Evolutionary conservation across 2,329 filamentous ascomycete species (phyloP), one percentile per base, ranked within the genome.

Genomic region (Daldinia sp.): DNA sequence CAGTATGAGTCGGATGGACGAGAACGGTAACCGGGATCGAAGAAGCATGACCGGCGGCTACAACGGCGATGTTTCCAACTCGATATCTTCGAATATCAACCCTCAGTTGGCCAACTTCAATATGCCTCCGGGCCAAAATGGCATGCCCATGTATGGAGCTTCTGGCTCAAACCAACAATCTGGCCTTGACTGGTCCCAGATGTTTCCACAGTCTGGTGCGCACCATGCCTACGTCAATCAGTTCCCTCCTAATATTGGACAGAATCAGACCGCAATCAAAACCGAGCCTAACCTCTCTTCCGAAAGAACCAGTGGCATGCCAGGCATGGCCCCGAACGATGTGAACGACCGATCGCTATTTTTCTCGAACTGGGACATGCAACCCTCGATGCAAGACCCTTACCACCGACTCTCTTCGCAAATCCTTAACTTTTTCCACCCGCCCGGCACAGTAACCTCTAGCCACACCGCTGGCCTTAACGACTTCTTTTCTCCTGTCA

Each of bases 141-240:
- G 88, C 77, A 87, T 89, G 84, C 86, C 86, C 70, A 88, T 89
- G 83, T 89, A 89, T 79, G 85, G 83, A 77, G 84, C 83, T 78
- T 86, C 87, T 74, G 87, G 86, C 81, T 82, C 85, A 81, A 86
- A 86, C 80, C 88, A 89, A 81, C 85, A 87, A 82, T 83, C 85
- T 79, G 81, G 86, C 83, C 83, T 91, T 83, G 91, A 93, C 82
- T 93, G 91, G 91, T 87, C 90, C 77, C 87, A 91, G 79, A 92
- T 93, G 89, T 93, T 93, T 84, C 77, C 71, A 74, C 90, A 90
- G 83, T 81, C 89, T 83, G 89, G 89, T 86, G 85, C 88, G 83
- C 88, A 90, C 81, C 84, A 89, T 81, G 84, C 85, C 81, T 89
- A 88, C 82, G 86, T 87, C 84, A 87, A 84, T 82, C 83, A 83